A percentile compares a stretch with the other conserved stretches of the same genome.
These are phyloP conservation scores for Cylindrotheca closterium DNA, from an alignment of 108 stramenopile genomes.

Conservation along the genomic window DNA sequence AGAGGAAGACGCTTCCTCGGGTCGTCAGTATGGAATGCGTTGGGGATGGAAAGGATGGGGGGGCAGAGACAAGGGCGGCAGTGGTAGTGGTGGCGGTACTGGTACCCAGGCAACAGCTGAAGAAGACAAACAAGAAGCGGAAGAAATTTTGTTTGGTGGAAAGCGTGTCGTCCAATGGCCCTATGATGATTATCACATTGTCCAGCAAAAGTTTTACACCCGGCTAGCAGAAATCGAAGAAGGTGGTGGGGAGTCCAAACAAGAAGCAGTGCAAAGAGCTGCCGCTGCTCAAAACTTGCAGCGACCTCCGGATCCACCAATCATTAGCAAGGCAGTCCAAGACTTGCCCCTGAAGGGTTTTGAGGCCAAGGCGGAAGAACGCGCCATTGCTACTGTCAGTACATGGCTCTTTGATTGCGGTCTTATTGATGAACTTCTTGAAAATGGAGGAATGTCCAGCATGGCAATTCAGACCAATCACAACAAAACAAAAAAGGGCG, in stretches of 20 bases:
- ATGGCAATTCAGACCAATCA: slow-evolving; percentile 4
- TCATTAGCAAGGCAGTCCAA: slow-evolving; percentile 77
- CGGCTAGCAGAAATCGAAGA: slow-evolving; percentile 45
- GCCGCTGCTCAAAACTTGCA: slow-evolving; percentile 35
- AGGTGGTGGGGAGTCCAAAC: slow-evolving; percentile 15
- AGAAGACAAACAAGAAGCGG: neutral
- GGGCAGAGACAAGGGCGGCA: slow-evolving; percentile 1
- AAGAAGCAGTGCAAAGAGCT: neutral
- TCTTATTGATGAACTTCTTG: slow-evolving; percentile 82
- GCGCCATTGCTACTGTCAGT: slow-evolving; percentile 73
- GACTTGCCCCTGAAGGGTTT: slow-evolving; percentile 71
- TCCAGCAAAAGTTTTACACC: slow-evolving; percentile 72
- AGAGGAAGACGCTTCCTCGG: neutral
- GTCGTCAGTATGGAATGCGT: slow-evolving; percentile 5
- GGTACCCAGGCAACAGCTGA: neutral
- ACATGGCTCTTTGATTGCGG: slow-evolving; percentile 90
- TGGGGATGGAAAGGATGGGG: neutral
- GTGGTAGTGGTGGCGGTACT: neutral
- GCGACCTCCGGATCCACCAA: slow-evolving; percentile 74
- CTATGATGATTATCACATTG: slow-evolving; percentile 83
- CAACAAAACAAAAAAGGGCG: neutral
- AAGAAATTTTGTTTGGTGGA: slow-evolving; percentile 28
- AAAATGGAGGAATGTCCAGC: slow-evolving; percentile 58
- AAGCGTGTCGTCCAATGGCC: slow-evolving; percentile 60
- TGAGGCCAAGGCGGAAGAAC: slow-evolving; percentile 82